phyloP scores from a whole-genome alignment of 768 basidiomycete species.

The Macrolepiota fuliginosa region DNA sequence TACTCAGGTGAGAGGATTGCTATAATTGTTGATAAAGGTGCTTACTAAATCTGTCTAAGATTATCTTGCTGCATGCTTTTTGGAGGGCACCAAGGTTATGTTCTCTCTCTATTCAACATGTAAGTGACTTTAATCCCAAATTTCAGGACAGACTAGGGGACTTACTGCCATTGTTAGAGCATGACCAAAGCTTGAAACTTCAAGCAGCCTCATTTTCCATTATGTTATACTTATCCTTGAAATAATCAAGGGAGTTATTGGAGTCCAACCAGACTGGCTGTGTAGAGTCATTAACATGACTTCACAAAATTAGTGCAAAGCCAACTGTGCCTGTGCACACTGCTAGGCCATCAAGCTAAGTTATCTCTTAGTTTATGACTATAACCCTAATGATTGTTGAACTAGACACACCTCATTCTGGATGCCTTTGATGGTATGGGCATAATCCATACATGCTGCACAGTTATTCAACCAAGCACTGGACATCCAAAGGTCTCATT shows the following conservation, averaged over 20 bases:
- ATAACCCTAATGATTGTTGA: not conserved
- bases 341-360: not conserved
- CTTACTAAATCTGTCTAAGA: too few relatives aligned
- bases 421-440: not conserved
- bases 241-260: not conserved
- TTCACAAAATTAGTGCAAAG: not conserved
- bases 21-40: too few relatives aligned
- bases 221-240: not conserved
- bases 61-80: too few relatives aligned
- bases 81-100: too few relatives aligned
- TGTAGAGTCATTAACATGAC: not conserved
- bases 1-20: too few relatives aligned
- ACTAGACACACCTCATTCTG: not conserved
- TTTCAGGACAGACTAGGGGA: too few relatives aligned
- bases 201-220: not conserved
- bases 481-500: not conserved
- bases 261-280: not conserved
- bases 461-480: not conserved
- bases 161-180: not conserved
- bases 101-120: too few relatives aligned
- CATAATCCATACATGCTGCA: not conserved
- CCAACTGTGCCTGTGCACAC: not conserved
- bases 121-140: too few relatives aligned
- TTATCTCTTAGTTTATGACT: not conserved
- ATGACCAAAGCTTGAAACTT: not conserved